Evolutionary conservation across 192 early-diverging fungal species (phyloP).

Genomic region (Umbelopsis sp.): DNA sequence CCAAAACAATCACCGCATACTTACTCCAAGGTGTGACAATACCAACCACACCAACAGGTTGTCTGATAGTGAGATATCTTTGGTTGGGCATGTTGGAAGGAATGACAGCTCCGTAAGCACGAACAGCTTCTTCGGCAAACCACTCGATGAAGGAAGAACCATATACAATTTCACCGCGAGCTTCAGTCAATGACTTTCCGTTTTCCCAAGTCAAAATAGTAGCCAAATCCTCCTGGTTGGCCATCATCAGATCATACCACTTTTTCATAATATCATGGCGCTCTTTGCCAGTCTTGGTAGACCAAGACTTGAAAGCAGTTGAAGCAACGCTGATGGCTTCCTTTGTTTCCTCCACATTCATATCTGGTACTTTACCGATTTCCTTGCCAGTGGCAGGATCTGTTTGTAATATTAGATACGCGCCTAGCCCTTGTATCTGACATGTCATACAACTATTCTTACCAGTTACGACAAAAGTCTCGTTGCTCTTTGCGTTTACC

Average conservation of each 20-base stretch:
- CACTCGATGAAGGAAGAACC: slow-evolving; percentile 75
- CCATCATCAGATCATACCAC: slow-evolving; percentile 67
- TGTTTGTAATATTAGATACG: not conserved
- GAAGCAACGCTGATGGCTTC: slow-evolving; percentile 61
- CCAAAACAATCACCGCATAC: not conserved
- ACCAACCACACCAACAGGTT: slow-evolving; percentile 78
- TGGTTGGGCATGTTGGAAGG: slow-evolving; percentile 56
- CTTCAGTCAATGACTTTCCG: slow-evolving; percentile 70
- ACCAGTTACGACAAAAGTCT: slow-evolving; percentile 61
- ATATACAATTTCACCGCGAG: slow-evolving; percentile 62
- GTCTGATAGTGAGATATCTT: slow-evolving; percentile 70
- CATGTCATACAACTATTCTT: slow-evolving; percentile 5
- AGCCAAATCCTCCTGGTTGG: slow-evolving; percentile 75
- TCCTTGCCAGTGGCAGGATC: slow-evolving; percentile 67
- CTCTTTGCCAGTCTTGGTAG: slow-evolving; percentile 60
- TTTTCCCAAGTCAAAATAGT: slow-evolving; percentile 83
- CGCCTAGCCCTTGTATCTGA: not conserved
- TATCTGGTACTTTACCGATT: slow-evolving; percentile 68
- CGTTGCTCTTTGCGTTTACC: slow-evolving; percentile 43
- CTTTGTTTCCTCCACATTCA: slow-evolving; percentile 61
- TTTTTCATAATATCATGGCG: slow-evolving; percentile 61
- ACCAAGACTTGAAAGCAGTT: slow-evolving; percentile 63
- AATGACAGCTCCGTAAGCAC: slow-evolving; percentile 78
- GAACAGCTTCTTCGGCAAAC: slow-evolving; percentile 86
- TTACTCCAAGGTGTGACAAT: slow-evolving; percentile 75